phyloP scores from a whole-genome alignment of 768 basidiomycete species.

The Tylopilus balloui region DNA sequence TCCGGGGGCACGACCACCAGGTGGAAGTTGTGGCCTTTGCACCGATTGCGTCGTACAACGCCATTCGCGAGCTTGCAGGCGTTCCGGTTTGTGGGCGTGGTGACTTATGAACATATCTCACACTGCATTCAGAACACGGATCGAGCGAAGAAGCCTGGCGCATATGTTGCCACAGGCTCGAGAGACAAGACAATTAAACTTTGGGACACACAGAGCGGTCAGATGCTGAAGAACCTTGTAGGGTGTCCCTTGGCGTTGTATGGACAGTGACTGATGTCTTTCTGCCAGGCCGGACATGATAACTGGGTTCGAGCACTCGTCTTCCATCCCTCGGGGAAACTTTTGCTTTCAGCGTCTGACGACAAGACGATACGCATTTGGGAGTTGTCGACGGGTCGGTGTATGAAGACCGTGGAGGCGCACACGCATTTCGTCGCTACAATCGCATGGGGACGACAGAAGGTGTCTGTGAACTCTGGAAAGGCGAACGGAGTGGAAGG shows the following conservation, averaged over 20 bases:
- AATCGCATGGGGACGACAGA: slow-evolving; percentile 73
- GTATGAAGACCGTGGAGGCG: slow-evolving; percentile 82
- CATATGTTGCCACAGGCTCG: slow-evolving; percentile 76
- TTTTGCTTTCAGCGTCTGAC: slow-evolving; percentile 85
- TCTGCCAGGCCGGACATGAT: slow-evolving; percentile 67
- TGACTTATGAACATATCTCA: slow-evolving; percentile 2
- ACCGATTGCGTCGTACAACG: slow-evolving; percentile 66
- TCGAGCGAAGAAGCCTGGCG: slow-evolving; percentile 43
- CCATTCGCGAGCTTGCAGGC: slow-evolving; percentile 74
- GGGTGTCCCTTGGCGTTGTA: slow-evolving; percentile 18
- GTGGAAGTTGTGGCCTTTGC: slow-evolving; percentile 82
- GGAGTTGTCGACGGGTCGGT: slow-evolving; percentile 83
- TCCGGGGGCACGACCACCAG: slow-evolving; percentile 85
- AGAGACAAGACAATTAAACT: slow-evolving; percentile 90
- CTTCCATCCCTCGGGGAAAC: slow-evolving; percentile 89
- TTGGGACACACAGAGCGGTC: slow-evolving; percentile 85
- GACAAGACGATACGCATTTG: slow-evolving; percentile 90
- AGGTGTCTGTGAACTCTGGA: slow-evolving; percentile 38
- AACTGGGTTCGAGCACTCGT: slow-evolving; percentile 87
- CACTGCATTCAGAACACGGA: slow-evolving; percentile 43
- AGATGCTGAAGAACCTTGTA: slow-evolving; percentile 73
- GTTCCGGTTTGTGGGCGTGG: slow-evolving; percentile 48
- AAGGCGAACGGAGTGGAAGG: slow-evolving; percentile 38
- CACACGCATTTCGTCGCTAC: slow-evolving; percentile 82
- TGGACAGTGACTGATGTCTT: slow-evolving; percentile 5